Evolutionary conservation across 495 filamentous ascomycete species (phyloP), one percentile per base, ranked within the genome.

Genomic region (Tuber magnatum): DNA sequence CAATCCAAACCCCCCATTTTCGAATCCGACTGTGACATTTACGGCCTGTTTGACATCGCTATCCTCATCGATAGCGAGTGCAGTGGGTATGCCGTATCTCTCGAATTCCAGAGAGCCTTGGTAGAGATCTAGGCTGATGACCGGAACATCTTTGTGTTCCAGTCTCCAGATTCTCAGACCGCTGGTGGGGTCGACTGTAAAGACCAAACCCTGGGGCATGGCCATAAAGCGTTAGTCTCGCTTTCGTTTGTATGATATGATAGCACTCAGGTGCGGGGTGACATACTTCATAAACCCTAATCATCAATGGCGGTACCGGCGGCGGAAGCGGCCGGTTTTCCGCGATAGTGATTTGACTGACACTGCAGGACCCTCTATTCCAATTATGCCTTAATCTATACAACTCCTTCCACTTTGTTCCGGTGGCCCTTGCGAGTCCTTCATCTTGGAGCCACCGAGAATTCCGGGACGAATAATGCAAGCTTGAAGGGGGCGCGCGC

Each of bases 301-400:
- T 75, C 41, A 82, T 51, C 61, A 81, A 68, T n/a, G 87, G 88
- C 72, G 89, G 87, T 72, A 84, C 80, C 9, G 86, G 84, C 16
- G 88, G 84, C 73, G 82, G 79, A 71, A 87, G 84, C 35, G 89
- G 71, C 71, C 44, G 69, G 68, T 83, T 83, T 20, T 77, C 75
- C 3, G 84, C 86, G 43, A 97, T 87, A 75, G 88, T 85, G 38
- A 97, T 87, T 83, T 97, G 91, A 41, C 90, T 91, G 3, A 97
- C 88, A 68, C 88, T 89, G 76, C 94, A 97, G 77, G 88, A 90
- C 39, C 95, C 95, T 76, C 87, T 89, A 28, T 90, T 88, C 95
- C 95, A 99, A 83, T 98, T 98, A 81, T 97, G 92, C 71, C 92
- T 88, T 46, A 97, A 86, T 80, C 91, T 93, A 84, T 94, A 99